Evolutionary conservation across 768 basidiomycete species (phyloP), one percentile per base, ranked within the genome.

Genomic region (Scleroderma bovista): DNA sequence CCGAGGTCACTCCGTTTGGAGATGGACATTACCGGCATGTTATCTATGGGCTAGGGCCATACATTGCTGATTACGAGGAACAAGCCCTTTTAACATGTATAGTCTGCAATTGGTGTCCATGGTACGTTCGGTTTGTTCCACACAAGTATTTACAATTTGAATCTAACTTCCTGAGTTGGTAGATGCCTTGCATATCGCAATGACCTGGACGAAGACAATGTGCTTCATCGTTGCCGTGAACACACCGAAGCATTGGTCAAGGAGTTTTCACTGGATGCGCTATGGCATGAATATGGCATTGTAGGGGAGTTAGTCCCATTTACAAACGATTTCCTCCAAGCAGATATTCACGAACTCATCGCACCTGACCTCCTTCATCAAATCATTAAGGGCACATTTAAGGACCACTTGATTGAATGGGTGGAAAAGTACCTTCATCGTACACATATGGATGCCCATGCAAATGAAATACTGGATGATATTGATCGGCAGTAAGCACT

Each of bases 321-420:
- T 32, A 72, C 62, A 0, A 51, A 50, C n/a, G 45, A 59, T 16
- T 71, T 70, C 32, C 68, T 66, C 0, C 55, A 44, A 17, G 66
- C 70, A 0, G 59, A 54, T 23, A 51, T 54, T 16, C 41, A 54
- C 11, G 17, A 51, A 31, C 22, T 51, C 10, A 41, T 53, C 9
- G 8, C 43, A 11, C 51, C 47, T 5, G 16, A 53, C 37, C 41
- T 49, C 23, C 43, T 49, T 1, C 71, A 74, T 51, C 71, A 74
- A 53, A 22, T 75, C 2, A 71, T 73, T 56, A 73, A 73, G 49
- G 70, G 72, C 6, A 63, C 60, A 1, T 74, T 73, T 57, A 73
- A 72, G 47, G 72, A 72, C 44, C 71, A 72, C 47, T 52, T 73
- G 9, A 70, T 74, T 1, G 46, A 46, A 9, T 74, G 72, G 73